Conservation (phyloP, 2,329 filamentous ascomycete species). For the Trichophyton mentagrophytes region DNA sequence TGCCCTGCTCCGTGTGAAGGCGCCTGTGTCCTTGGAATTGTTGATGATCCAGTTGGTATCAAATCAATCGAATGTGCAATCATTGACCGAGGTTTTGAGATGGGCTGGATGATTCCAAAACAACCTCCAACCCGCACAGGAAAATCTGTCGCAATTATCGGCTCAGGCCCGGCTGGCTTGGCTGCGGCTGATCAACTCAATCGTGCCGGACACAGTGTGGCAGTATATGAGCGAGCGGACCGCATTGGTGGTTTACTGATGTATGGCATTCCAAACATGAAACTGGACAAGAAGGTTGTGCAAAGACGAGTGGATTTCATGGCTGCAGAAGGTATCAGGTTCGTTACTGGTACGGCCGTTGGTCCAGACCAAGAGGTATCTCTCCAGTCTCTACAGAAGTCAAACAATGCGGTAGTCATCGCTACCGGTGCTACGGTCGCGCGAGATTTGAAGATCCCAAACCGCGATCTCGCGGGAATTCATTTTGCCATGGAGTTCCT, state of each 20-base stretch:
- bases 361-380: constrained; percentile 59
- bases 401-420: constrained; percentile 75
- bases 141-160: constrained; percentile 79
- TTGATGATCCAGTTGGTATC: constrained; percentile 92
- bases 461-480: constrained; percentile 75
- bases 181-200: constrained; percentile 89
- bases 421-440: constrained; percentile 88
- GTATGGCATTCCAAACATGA: constrained; percentile 99
- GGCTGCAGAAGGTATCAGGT: constrained; percentile 73
- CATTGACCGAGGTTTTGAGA: constrained; percentile 93
- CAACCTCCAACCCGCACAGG: constrained; percentile 70
- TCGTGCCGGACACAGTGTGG: constrained; percentile 76
- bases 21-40: constrained; percentile 90
- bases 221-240: constrained; percentile 85
- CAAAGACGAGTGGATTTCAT: constrained; percentile 93
- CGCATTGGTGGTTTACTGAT: constrained; percentile 84
- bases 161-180: constrained; percentile 83
- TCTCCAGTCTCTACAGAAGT: constrained; percentile 57
- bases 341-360: constrained; percentile 64
- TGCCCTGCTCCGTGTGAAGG: constrained; percentile 95
- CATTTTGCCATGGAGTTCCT: constrained; percentile 97
- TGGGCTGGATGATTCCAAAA: constrained; percentile 89
- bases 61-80: constrained; percentile 98
- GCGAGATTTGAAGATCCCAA: constrained; percentile 81
- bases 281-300: constrained; percentile 94